Percentiles rank a stretch among this genome's conserved stretches.
These are phyloP conservation scores for Xylaria sp. DNA, from an alignment of 2,329 filamentous ascomycete genomes.

Conservation along the genomic window DNA sequence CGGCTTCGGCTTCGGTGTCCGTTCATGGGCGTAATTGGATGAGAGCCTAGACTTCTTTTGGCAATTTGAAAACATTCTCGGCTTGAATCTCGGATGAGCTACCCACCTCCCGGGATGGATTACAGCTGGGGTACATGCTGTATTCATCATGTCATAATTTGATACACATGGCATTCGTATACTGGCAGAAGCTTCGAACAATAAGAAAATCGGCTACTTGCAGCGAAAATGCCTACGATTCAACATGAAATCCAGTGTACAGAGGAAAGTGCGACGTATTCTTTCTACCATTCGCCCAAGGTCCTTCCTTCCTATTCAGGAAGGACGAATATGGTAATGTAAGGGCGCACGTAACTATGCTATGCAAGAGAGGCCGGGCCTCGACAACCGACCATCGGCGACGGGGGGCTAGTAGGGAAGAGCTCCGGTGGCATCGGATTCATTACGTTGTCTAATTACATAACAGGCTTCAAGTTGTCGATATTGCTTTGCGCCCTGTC, in stretches of 20 bases:
- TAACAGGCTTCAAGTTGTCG: no score
- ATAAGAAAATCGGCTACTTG: not conserved
- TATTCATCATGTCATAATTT: not conserved
- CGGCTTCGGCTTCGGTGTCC: conserved; percentile 23
- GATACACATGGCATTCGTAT: no score
- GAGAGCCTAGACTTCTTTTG: not conserved
- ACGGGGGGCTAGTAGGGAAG: no score
- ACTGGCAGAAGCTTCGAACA: no score
- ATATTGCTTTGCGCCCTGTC: no score
- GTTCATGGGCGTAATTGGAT: not conserved
- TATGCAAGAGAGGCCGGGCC: not conserved
- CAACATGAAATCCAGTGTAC: not conserved
- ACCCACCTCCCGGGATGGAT: not conserved
- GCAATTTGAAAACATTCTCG: not conserved
- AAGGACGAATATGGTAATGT: not conserved
- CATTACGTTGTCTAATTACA: no score
- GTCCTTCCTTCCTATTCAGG: conserved; percentile 1
- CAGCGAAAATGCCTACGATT: not conserved
- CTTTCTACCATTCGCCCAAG: not conserved
- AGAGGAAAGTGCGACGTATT: not conserved
- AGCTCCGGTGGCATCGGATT: no score
- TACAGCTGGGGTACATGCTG: not conserved
- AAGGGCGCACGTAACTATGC: not conserved
- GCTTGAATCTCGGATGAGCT: not conserved
- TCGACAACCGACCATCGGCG: not conserved